A percentile compares a stretch with the other conserved stretches of the same genome.
Evolutionary conservation across 495 filamentous ascomycete species (phyloP).

Genomic region (Trichoderma reesei): DNA sequence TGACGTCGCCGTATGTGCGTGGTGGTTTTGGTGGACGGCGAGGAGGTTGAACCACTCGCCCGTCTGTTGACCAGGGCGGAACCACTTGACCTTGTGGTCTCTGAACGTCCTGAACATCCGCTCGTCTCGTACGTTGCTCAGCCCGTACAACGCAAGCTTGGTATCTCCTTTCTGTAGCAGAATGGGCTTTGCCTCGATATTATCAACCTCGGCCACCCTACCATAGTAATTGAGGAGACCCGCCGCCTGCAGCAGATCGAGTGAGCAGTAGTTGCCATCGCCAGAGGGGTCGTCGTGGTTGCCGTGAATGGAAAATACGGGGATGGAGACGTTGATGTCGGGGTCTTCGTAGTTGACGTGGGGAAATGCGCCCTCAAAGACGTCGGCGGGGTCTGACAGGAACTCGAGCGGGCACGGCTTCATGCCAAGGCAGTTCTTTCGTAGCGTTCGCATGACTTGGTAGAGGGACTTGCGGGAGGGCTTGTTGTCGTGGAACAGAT

Average conservation of each 20-base stretch:
- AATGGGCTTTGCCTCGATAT: conserved; percentile 82
- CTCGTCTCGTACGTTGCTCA: conserved; percentile 96
- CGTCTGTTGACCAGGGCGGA: conserved; percentile 70
- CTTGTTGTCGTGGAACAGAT: conserved; percentile 98
- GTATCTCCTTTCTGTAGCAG: conserved; percentile 89
- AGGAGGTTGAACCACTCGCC: conserved; percentile 95
- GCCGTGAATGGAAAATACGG: conserved; percentile 96
- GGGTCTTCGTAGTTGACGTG: conserved; percentile 97
- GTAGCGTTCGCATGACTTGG: conserved; percentile 86
- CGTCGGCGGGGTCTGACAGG: conserved; percentile 82
- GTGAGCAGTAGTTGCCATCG: conserved; percentile 77
- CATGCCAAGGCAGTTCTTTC: conserved; percentile 87
- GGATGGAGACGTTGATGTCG: conserved; percentile 95
- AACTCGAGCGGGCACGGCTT: conserved; percentile 94
- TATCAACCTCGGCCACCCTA: conserved; percentile 80
- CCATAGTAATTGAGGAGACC: conserved; percentile 96
- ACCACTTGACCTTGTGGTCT: conserved; percentile 90
- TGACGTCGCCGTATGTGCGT: conserved; percentile 77
- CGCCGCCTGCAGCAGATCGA: conserved; percentile 84
- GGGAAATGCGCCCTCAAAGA: conserved; percentile 74
- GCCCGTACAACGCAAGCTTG: conserved; percentile 88
- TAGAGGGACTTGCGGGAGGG: conserved; percentile 95
- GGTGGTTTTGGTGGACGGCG: conserved; percentile 93
- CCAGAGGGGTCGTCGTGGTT: conserved; percentile 98
- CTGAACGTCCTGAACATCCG: conserved; percentile 86